Conservation (phyloP, 345 rosid genomes). For the Populus pruinosa region DNA sequence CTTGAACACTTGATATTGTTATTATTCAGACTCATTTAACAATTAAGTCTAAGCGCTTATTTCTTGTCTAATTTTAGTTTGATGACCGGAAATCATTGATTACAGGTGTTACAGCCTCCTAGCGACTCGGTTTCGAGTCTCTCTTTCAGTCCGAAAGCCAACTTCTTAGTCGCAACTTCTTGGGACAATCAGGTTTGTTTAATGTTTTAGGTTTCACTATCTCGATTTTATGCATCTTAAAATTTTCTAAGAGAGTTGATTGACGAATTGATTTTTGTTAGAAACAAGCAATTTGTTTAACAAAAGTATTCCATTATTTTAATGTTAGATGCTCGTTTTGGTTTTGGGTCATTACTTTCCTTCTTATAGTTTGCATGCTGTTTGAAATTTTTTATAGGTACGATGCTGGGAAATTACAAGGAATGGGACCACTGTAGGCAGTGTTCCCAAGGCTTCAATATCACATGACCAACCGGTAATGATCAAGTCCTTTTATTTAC, state of each 20-base stretch:
- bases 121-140: conserved; percentile 85
- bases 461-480: conserved; percentile 93
- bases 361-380: background rate
- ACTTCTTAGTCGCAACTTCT: conserved; percentile 81
- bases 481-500: conserved; percentile 1
- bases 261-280: background rate
- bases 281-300: background rate
- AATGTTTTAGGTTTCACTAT: background rate
- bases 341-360: background rate
- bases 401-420: conserved; percentile 90
- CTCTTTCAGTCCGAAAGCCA: conserved; percentile 89
- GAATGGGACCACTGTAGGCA: conserved; percentile 47
- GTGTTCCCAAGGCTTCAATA: conserved; percentile 80
- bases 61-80: background rate
- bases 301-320: background rate
- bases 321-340: background rate
- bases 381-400: conserved; percentile 48
- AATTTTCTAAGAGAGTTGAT: background rate
- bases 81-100: background rate
- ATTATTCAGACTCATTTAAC: background rate
- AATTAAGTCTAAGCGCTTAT: background rate
- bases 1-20: background rate
- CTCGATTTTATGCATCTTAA: background rate
- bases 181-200: conserved; percentile 95
- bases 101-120: conserved; percentile 83